Evolutionary conservation across 2,329 filamentous ascomycete genomes (phyloP), one percentile per base, ranked within the genome.

Genomic region (Diplodia scrobiculata): DNA sequence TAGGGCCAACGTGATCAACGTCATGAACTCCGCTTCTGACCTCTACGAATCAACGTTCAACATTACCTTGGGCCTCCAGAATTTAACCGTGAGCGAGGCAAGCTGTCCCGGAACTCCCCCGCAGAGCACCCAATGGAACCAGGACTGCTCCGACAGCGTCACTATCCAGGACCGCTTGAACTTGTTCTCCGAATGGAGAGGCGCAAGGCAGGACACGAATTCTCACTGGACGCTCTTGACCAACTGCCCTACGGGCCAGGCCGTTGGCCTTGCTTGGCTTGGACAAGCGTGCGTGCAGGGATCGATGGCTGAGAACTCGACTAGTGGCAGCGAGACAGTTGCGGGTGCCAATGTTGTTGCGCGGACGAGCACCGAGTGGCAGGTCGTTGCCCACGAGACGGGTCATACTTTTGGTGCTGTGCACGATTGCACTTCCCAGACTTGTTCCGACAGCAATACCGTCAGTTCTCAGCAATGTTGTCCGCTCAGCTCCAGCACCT

Each of bases 331-430:
- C 2, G 90, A 95, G 77, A 91, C 88, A 0, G 90, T 96, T 34
- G 88, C 90, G 21, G 91, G 91, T 36, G 89, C 94, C 68, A 98
- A 97, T 74, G 91, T 99, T 0, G 92, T 99, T 25, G 88, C 95
- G 29, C 87, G 87, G 69, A 96, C 92, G 0, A 84, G 86, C 25
- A 89, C 87, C 2, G 93, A 97, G 75, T 98, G 94, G 94, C 92
- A 97, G 76, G 90, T 98, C 67, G 91, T 98, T 78, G 94, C 94
- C 34, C 94, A 98, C 75, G 94, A 98, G 78, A 89, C 89, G 2
- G 94, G 93, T 0, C 94, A 98, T 77, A 98, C 92, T 0, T 98
- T 97, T 76, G 94, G 94, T 53, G 95, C 94, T 5, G 92, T 97
- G 10, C 95, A 99, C 78, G 95, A 99, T 78, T 99, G 95, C 78